phyloP scores from a whole-genome alignment of 2,329 filamentous ascomycete species.

The Aspergillus fumigatiaffinis region DNA sequence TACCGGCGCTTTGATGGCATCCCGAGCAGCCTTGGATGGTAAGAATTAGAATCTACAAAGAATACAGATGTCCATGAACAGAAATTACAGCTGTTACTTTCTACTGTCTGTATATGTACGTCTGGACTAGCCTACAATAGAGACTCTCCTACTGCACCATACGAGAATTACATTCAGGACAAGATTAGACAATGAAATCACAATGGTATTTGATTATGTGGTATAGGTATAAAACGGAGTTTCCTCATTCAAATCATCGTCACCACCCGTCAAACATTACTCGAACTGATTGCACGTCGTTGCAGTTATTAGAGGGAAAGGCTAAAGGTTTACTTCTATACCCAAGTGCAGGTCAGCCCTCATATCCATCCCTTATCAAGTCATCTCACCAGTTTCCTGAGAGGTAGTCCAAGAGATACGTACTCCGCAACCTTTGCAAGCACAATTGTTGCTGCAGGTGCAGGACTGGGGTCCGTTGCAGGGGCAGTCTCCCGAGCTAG shows the following conservation, averaged over 20 bases:
- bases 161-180: neutral
- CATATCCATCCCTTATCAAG: conserved; percentile 9
- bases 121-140: neutral
- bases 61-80: neutral
- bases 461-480: conserved; percentile 31
- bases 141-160: neutral
- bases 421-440: conserved; percentile 40
- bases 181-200: neutral
- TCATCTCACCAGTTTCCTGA: conserved; percentile 6
- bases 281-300: neutral
- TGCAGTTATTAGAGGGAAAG: neutral
- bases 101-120: too few relatives aligned
- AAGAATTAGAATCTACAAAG: neutral
- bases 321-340: conserved; percentile 21
- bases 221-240: too few relatives aligned
- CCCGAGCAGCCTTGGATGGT: conserved; percentile 18
- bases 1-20: conserved; percentile 29
- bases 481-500: conserved; percentile 29
- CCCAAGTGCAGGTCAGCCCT: conserved; percentile 7
- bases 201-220: too few relatives aligned
- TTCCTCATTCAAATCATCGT: neutral
- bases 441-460: conserved; percentile 30
- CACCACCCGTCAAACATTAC: conserved; percentile 5
- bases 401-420: conserved; percentile 14
- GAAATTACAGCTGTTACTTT: too few relatives aligned